phyloP scores from a whole-genome alignment of 176 grass and related monocot genomes.

The Hsuehochloa calcarea region DNA sequence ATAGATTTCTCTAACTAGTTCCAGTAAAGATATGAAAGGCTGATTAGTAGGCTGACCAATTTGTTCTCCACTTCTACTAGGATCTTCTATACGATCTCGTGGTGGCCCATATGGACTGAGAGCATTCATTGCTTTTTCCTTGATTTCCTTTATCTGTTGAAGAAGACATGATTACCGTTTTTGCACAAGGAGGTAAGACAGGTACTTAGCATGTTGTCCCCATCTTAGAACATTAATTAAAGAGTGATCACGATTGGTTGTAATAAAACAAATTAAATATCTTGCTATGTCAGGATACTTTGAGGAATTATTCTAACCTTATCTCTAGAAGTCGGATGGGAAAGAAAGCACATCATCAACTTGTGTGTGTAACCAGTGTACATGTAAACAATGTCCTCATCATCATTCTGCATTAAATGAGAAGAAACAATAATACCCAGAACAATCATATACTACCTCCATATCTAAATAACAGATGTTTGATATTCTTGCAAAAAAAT shows the following conservation, averaged over 20 bases:
- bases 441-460: neutral
- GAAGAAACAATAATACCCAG: constrained; percentile 19
- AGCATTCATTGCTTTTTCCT: constrained; percentile 86
- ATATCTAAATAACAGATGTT: neutral
- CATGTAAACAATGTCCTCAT: constrained; percentile 88
- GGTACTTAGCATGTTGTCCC: neutral
- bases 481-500: neutral
- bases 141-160: constrained; percentile 92
- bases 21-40: constrained; percentile 84
- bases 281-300: neutral
- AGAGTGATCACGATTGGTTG: neutral
- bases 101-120: constrained; percentile 60
- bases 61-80: constrained; percentile 47
- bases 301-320: constrained; percentile 60
- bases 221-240: neutral
- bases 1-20: constrained; percentile 88
- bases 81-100: constrained; percentile 50
- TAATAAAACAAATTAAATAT: constrained; percentile 23
- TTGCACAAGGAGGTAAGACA: neutral
- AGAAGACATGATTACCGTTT: constrained; percentile 24
- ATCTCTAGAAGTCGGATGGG: constrained; percentile 71
- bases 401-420: constrained; percentile 81
- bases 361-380: constrained; percentile 94
- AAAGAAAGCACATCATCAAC: constrained; percentile 97
- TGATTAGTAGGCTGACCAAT: constrained; percentile 38